Conservation (phyloP, 176 grass and related monocot genomes). For the Eragrostis nindensis region DNA sequence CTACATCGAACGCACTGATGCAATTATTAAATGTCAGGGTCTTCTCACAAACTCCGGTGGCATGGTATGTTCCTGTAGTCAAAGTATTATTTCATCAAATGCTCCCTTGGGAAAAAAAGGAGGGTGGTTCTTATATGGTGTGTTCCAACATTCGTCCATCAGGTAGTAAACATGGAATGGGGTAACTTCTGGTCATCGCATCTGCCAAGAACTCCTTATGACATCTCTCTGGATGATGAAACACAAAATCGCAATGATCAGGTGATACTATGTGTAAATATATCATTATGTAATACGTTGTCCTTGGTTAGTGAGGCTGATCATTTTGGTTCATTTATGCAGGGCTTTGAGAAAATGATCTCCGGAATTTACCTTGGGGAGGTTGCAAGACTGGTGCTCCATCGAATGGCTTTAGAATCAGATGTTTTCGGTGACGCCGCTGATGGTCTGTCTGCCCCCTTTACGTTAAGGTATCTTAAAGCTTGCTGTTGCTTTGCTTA, state of each 20-base stretch:
- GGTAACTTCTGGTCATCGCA: constrained; percentile 97
- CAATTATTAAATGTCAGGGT: constrained; percentile 94
- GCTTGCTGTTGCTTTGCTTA: neutral
- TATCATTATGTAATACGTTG: neutral
- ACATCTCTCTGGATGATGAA: constrained; percentile 75
- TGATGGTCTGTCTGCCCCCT: constrained; percentile 60
- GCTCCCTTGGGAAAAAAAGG: neutral
- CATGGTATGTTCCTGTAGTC: constrained; percentile 70
- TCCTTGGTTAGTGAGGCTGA: neutral
- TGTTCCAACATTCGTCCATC: constrained; percentile 28
- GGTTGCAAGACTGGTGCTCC: constrained; percentile 78
- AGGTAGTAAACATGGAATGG: constrained; percentile 99
- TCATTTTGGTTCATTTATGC: constrained; percentile 6
- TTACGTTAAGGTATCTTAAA: constrained; percentile 69
- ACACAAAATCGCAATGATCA: constrained; percentile 88
- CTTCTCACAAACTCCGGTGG: constrained; percentile 82
- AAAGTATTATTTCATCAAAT: constrained; percentile 30
- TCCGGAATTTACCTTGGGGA: constrained; percentile 95
- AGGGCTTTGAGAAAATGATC: constrained; percentile 99
- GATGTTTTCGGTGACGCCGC: constrained; percentile 71
- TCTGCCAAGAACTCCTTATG: constrained; percentile 87
- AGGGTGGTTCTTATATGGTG: constrained; percentile 20
- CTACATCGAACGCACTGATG: constrained; percentile 91
- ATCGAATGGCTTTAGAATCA: constrained; percentile 69
- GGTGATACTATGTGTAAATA: constrained; percentile 42